Evolutionary conservation across 345 rosid species (phyloP).

Genomic region (Murraya koenigii): DNA sequence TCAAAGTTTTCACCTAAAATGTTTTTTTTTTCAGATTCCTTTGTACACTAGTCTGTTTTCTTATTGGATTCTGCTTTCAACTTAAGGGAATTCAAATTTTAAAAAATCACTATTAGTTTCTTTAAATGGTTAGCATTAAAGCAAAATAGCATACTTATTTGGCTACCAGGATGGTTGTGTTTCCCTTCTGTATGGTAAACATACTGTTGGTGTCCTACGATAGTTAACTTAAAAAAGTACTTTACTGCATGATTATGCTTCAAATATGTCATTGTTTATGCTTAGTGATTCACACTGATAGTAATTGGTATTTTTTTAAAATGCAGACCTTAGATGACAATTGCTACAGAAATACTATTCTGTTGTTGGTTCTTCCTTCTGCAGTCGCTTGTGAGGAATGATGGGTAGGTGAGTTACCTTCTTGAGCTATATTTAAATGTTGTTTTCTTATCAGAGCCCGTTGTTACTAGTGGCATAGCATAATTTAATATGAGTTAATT

Average conservation of each 20-base stretch:
- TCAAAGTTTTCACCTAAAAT: neutral
- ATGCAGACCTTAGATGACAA: constrained; percentile 56
- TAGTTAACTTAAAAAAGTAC: neutral
- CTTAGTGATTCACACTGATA: neutral
- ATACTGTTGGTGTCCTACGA: neutral
- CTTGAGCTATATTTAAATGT: neutral
- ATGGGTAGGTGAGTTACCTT: constrained; percentile 40
- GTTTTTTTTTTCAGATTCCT: neutral
- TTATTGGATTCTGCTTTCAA: neutral
- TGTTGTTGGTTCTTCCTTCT: constrained; percentile 54
- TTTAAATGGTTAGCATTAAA: neutral
- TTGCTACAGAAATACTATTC: constrained; percentile 59
- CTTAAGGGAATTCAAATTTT: neutral
- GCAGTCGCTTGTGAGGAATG: constrained; percentile 52
- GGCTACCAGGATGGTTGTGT: neutral
- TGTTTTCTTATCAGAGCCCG: neutral
- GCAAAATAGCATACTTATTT: neutral
- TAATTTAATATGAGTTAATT: neutral
- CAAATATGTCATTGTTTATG: neutral
- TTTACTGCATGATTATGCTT: neutral
- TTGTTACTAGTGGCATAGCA: neutral
- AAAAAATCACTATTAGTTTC: neutral
- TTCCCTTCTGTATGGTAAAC: neutral
- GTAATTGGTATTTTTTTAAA: neutral
- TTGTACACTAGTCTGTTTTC: neutral